Evolutionary conservation across 1,284 basidiomycete species (phyloP), one percentile per base, ranked within the genome.

Genomic region (Cutaneotrichosporon cyanovorans): DNA sequence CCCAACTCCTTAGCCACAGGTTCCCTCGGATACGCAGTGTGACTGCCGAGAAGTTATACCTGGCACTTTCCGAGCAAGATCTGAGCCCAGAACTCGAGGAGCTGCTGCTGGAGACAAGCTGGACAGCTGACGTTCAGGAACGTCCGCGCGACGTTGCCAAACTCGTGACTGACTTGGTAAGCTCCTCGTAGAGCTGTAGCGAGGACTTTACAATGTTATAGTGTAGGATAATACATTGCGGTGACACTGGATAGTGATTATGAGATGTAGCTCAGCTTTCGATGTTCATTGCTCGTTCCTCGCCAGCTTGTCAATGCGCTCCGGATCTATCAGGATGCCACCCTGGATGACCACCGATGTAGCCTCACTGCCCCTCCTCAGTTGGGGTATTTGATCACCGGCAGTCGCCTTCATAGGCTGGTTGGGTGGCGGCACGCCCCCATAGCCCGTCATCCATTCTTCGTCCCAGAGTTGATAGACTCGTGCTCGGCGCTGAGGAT

Each of bases 21-120:
- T 88, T 84, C 71, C 86, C 87, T 16, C 61, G 91, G 87, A 75
- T 91, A 40, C 81, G 89, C 40, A 75, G 81, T 7, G 80, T 83
- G 48, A 80, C 85, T 0, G 85, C 87, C 2, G 90, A 93, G 65
- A 79, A 83, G 52, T 64, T 92, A 0, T 93, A 88, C 62, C 71
- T 87, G 22, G 75, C 78, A 10, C 69, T 88, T 18, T 83, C 86
- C 60, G 77, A 76, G 42, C 84, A 85, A 50, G 62, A 85, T 7
- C 78, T 77, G 0, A 82, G 84, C 11, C 80, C 82, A 14, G 82
- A 81, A 45, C 76, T 81, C 1, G 88, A 91, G 62, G 79, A 83
- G n/a, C 62, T 85, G 6, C 69, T 93, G 30, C 69, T 90, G 12
- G 84, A 87, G 63, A 89, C 87, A 11, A 80, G 81, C 62, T 95